Evolutionary conservation across 257 asterid species (phyloP).

Genomic region (Solanum lycopersicoides): DNA sequence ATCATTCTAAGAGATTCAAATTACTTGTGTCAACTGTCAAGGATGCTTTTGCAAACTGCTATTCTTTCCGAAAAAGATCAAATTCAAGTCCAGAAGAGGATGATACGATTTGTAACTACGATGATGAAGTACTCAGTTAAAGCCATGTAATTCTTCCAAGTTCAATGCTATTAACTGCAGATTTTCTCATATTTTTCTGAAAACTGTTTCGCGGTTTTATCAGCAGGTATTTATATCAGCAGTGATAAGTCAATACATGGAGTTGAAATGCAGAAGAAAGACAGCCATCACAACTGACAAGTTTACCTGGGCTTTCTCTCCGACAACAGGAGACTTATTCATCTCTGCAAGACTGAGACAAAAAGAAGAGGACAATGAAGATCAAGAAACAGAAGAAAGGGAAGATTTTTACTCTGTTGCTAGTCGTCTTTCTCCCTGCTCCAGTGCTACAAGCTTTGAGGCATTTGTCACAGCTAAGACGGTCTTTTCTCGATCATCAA

Average conservation of each 20-base stretch:
- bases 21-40: constrained; percentile 38
- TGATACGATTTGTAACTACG: constrained; percentile 21
- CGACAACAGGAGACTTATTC: constrained; percentile 21
- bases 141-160: background rate
- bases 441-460: constrained; percentile 36
- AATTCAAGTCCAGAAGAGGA: constrained; percentile 23
- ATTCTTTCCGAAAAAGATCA: constrained; percentile 17
- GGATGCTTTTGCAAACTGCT: constrained; percentile 40
- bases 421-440: constrained; percentile 40
- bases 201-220: background rate
- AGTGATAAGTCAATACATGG: constrained; percentile 55
- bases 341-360: background rate
- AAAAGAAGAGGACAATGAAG: constrained; percentile 3
- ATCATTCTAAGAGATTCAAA: constrained; percentile 43
- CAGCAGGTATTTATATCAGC: constrained; percentile 66
- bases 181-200: background rate
- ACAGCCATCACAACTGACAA: constrained; percentile 15
- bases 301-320: constrained; percentile 48
- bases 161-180: background rate
- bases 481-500: constrained; percentile 47
- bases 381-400: constrained; percentile 10
- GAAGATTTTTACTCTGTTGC: constrained; percentile 30
- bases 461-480: constrained; percentile 45
- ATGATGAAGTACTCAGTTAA: constrained; percentile 30
- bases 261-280: constrained; percentile 44